Base-by-base conservation (phyloP, 2,329 filamentous ascomycete genomes). In the Colletotrichum aenigma region DNA sequence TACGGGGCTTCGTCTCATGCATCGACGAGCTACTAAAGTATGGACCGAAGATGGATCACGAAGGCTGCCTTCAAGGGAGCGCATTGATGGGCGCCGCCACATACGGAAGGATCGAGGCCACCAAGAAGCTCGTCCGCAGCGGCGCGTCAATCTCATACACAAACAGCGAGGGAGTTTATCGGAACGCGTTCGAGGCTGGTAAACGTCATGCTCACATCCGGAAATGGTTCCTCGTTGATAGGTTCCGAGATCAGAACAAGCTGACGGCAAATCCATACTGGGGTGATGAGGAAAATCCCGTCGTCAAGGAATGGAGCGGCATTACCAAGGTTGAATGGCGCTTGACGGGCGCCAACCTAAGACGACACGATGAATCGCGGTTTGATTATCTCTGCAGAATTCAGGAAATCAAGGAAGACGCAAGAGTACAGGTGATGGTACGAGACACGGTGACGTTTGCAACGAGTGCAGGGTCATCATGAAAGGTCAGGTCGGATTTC, bases 401-500 rank as follows among this genome's bases (percentile, higher is more conserved):
- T 5, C 15, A 52, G 3, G 0, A 18, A 0, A 24, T 66, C 16
- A 55, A 18, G 12, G 1, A 7, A 13, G 36, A 24, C 0, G 64
- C 6, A 3, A 30, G 26, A 0, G 64, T 38, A 12, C 6, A 0
- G 10, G 26, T 66, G 13, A n/a, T 66, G 7, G 18, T 62, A 9
- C 34, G 34, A 36, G 34, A 36, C 6, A 3, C 3, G 34, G 15
- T 6, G 34, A 4, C 34, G 6, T 36, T 36, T 16, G 15, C 34
- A 15, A 7, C 7, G 2, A 7, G 34, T 4, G 13, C 15, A 36
- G 15, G 6, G 4, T 36, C 34, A 16, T 2, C 12, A 34, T 34
- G 5, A 13, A 12, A 1, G 5, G 2, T 1, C 0, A 34, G 4
- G 12, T 1, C 5, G 12, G 5, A 34, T 28, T 3, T 24, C 24